Evolutionary conservation across 78 protist genomes (phyloP), one percentile per base, ranked within the genome.

Genomic region (Trichosphaerium sp.): DNA sequence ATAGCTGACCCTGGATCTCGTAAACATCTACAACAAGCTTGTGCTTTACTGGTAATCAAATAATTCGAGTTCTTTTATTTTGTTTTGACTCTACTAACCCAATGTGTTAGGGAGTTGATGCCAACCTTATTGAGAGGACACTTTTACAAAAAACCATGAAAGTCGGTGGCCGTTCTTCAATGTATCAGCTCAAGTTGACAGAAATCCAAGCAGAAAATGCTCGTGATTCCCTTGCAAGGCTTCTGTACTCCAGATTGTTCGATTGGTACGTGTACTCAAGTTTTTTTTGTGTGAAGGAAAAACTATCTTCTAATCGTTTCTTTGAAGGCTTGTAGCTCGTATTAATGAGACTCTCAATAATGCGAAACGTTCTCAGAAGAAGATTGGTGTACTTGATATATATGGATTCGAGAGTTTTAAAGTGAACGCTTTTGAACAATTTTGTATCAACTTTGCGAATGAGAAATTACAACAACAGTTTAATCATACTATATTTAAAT

Each of bases 381-480:
- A 40, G 58, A 82, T 92, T 49, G 96, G 97, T 34, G 49, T 93
- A 10, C 81, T 96, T 34, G 99, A 96, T 59, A 96, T 96, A 44
- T 96, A 90, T 55, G 99, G 99, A 23, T 96, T 96, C 39, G 99
- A 96, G 83, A 58, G 75, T 29, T 82, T 83, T 32, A 82, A 78
- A 64, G 51, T 57, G 59, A 89, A 88, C 75, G 76, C 87, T 15
- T 90, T 90, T 56, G 92, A 90, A 60, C 95, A 90, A 51, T 79
- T 90, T 34, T 87, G 92, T 54, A 90, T 90, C 86, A 86, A 89
- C 71, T 82, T 55, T 65, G 84, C 92, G 64, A 92, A 92, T 77
- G 97, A 92, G 80, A 77, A 63, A 54, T 80, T 92, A 35, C 96
- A 92, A 61, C 87, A 78, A 54, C 76, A 65, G 41, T 92, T 90